A percentile compares a stretch with the other conserved stretches of the same genome.
Conservation (phyloP, 2,329 filamentous ascomycete genomes). For the Aspergillus floridensis region DNA sequence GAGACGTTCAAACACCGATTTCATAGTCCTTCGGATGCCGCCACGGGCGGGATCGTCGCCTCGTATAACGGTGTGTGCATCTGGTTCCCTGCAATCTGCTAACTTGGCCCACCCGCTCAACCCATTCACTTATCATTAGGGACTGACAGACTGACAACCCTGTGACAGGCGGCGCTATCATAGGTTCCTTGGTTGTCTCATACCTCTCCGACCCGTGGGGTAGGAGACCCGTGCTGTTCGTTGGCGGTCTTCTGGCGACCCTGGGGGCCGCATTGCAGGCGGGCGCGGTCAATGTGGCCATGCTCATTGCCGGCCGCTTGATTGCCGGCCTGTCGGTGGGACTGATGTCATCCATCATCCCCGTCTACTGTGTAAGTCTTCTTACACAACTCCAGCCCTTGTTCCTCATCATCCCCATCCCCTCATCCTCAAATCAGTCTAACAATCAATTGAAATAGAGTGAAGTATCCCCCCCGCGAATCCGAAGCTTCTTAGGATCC, state of each 20-base stretch:
- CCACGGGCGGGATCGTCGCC: conserved; percentile 40
- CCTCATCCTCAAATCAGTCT: neutral
- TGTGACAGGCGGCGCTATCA: conserved; percentile 37
- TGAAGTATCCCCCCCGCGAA: conserved; percentile 41
- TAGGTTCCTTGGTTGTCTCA: conserved; percentile 34
- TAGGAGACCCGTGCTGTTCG: conserved; percentile 33
- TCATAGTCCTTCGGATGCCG: conserved; percentile 30
- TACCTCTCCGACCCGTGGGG: conserved; percentile 36
- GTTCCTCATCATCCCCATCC: neutral
- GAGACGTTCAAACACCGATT: conserved; percentile 34
- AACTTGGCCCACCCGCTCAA: neutral
- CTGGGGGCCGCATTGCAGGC: conserved; percentile 37
- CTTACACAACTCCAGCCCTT: neutral
- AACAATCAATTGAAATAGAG: conserved; percentile 19
- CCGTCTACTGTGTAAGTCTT: conserved; percentile 44
- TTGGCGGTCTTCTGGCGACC: conserved; percentile 34
- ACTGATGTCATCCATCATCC: conserved; percentile 47
- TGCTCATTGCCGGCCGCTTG: conserved; percentile 52
- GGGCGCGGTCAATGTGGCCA: conserved; percentile 31
- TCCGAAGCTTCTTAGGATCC: conserved; percentile 41
- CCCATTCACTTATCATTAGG: too few species aligned
- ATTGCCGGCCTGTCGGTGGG: conserved; percentile 53
- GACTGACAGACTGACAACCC: neutral
- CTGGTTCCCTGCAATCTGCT: neutral
- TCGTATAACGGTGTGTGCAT: conserved; percentile 35